These are phyloP conservation scores for Vachellia pachyceras DNA, from an alignment of 306 rosid species.

Conservation along the genomic window DNA sequence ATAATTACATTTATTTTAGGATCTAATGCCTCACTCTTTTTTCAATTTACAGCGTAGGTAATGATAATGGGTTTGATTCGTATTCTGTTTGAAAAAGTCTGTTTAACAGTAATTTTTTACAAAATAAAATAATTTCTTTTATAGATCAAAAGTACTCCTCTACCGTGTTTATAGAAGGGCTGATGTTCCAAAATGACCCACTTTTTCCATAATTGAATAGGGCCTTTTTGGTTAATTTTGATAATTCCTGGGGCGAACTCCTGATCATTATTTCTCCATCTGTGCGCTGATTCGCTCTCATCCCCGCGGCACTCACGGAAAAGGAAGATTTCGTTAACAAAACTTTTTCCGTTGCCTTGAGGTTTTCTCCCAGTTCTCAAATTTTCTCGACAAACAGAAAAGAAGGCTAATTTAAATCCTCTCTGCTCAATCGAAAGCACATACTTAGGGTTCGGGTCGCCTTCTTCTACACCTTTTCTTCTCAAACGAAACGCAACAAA, in stretches of 20 bases:
- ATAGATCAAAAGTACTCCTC: too few species aligned
- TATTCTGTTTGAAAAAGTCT: too few species aligned
- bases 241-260: constrained; percentile 34
- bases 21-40: too few species aligned
- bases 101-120: too few species aligned
- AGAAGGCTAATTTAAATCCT: not conserved
- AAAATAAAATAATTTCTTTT: too few species aligned
- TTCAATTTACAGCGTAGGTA: too few species aligned
- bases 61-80: too few species aligned
- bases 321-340: constrained; percentile 31
- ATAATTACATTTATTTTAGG: too few species aligned
- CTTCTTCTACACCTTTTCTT: not conserved
- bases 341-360: constrained; percentile 18
- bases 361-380: not conserved
- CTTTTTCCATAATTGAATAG: constrained; percentile 19
- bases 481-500: not conserved
- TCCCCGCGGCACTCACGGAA: constrained; percentile 16
- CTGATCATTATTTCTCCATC: constrained; percentile 28
- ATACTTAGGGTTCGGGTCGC: constrained; percentile 41
- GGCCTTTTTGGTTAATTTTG: constrained; percentile 39
- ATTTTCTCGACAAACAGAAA: not conserved
- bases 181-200: too few species aligned
- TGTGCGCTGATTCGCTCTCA: constrained; percentile 12
- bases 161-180: too few species aligned
- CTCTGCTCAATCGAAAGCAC: constrained; percentile 8